Evolutionary conservation across 176 grass and related monocot genomes (phyloP).

Genomic region (Carex parvula): DNA sequence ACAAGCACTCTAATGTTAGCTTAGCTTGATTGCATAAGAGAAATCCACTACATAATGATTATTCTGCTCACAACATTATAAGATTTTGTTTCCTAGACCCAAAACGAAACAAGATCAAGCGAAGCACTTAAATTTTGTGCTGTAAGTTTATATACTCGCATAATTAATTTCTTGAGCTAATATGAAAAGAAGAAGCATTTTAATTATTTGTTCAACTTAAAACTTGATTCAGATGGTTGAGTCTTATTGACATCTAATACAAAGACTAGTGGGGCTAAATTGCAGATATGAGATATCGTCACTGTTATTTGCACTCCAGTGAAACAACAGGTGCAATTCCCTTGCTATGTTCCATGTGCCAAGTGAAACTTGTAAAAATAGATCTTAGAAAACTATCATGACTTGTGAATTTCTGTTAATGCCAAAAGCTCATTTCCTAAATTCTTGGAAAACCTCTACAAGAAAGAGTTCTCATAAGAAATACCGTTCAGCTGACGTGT

Average conservation of each 20-base stretch:
- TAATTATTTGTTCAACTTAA: neutral
- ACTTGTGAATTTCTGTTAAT: neutral
- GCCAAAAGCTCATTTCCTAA: neutral
- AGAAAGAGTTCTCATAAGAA: neutral
- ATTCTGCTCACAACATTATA: neutral
- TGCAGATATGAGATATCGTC: neutral
- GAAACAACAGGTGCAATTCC: neutral
- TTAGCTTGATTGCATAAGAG: neutral
- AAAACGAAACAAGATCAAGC: neutral
- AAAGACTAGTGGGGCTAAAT: neutral
- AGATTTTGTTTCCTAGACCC: neutral
- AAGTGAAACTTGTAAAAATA: slow-evolving; percentile 8
- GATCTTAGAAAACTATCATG: neutral
- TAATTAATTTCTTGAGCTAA: neutral
- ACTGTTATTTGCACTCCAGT: neutral
- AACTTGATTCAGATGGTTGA: neutral
- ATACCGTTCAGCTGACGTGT: slow-evolving; percentile 84
- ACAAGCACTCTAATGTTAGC: neutral
- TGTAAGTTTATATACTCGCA: neutral
- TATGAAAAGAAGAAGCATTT: neutral
- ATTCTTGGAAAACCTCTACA: neutral
- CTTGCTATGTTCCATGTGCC: neutral
- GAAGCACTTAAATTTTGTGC: neutral
- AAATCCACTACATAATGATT: neutral
- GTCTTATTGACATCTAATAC: neutral